These are phyloP conservation scores for Tolypocladium inflatum DNA, from an alignment of 2,329 filamentous ascomycete species.

Conservation along the genomic window DNA sequence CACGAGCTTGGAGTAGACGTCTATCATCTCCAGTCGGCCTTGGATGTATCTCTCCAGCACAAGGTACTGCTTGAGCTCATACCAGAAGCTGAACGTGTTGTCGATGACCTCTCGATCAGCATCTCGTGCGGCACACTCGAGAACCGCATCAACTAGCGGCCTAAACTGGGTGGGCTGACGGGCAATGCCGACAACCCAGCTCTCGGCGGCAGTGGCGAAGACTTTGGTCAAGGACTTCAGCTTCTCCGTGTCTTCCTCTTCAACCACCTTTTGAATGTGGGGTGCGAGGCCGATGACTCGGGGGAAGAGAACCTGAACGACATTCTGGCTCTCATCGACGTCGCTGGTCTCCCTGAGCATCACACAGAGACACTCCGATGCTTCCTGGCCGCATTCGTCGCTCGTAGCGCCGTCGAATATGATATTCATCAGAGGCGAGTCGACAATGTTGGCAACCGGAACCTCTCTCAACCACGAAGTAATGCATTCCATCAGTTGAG, in stretches of 20 bases:
- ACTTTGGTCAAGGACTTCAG: constrained; percentile 85
- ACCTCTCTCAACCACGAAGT: constrained; percentile 96
- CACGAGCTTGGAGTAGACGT: constrained; percentile 81
- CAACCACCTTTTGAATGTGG: constrained; percentile 64
- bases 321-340: constrained; percentile 78
- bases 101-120: constrained; percentile 85
- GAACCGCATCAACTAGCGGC: constrained; percentile 74
- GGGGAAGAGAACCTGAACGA: constrained; percentile 76
- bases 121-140: constrained; percentile 86
- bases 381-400: constrained; percentile 73
- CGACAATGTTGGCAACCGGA: constrained; percentile 71
- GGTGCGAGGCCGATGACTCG: constrained; percentile 67
- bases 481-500: constrained; percentile 87
- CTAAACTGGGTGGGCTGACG: constrained; percentile 75
- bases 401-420: constrained; percentile 69
- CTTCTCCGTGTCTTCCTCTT: constrained; percentile 73
- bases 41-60: constrained; percentile 83
- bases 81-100: constrained; percentile 96
- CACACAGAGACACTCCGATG: constrained; percentile 84
- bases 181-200: constrained; percentile 88
- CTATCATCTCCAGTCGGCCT: constrained; percentile 65
- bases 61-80: constrained; percentile 93
- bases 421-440: constrained; percentile 73
- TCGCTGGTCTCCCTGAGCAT: constrained; percentile 89
- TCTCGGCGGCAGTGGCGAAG: constrained; percentile 85